Base-by-base conservation (phyloP, 2,329 filamentous ascomycete species). In the Pseudocercospora macadamiae region DNA sequence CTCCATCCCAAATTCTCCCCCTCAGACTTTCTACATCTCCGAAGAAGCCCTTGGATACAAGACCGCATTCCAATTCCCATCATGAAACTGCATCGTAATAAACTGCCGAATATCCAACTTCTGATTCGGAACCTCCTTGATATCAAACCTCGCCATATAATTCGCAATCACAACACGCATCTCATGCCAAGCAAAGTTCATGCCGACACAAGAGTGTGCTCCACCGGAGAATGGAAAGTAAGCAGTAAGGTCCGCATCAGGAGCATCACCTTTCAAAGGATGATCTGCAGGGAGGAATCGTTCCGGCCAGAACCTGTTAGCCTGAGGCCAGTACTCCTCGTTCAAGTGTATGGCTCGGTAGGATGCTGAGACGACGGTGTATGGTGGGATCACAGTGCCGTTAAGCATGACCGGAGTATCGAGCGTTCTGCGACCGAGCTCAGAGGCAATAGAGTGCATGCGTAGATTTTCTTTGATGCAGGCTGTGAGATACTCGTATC, bases 351-450 rank as follows among this genome's bases (percentile, higher is more conserved):
- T 34, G n/a, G 45, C 45, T 5, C 56, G 39, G 51, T 59, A 59
- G n/a, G 56, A 59, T 42, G 56, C 56, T n/a, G 56, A 59, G 16
- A 59, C 51, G 26, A 59, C 56, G 4, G 56, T 59, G 19, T 59
- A 59, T 1, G 56, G 51, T 9, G 56, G 56, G 9, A 59, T 48
- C 21, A 32, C 42, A 3, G 34, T 37, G 32, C 51, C 56, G 16
- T 48, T 42, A 6, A 59, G 18, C 4, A 37, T 26, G 30, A 48
- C 39, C 1, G 49, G 49, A 7, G 32, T 28, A 2, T 54, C 28
- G 6, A 48, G 37, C 2, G 56, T 59, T 16, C 56, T 36, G 2
- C 56, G 23, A 14, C 56, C 56, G 9, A 59, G 28, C 34, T 59
- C 56, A 0, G 56, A 59, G 2, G 56, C 56, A 16, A 59, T 59